These are phyloP conservation scores for Triadica sebifera DNA, from an alignment of 345 rosid genomes.

Conservation along the genomic window DNA sequence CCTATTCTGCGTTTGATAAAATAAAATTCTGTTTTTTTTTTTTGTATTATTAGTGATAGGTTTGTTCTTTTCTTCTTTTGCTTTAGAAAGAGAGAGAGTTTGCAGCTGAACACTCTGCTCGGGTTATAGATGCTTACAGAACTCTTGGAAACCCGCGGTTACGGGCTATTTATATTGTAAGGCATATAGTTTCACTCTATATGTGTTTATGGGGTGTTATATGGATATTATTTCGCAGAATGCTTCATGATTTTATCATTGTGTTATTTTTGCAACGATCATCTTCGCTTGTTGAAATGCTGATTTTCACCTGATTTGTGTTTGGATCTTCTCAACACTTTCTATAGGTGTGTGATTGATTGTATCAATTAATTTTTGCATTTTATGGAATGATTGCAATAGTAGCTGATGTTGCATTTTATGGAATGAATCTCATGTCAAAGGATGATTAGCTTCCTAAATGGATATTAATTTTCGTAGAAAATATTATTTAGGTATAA, in stretches of 20 bases:
- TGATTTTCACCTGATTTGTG: neutral
- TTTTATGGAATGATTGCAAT: neutral
- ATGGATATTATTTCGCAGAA: neutral
- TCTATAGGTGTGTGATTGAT: neutral
- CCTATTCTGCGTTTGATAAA: neutral
- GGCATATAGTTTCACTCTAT: conserved; percentile 17
- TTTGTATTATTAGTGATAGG: neutral
- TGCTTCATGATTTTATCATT: neutral
- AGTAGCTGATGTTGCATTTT: conserved; percentile 1
- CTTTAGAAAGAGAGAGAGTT: conserved; percentile 63
- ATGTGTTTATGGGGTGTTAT: neutral
- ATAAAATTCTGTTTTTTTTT: conserved; percentile 1
- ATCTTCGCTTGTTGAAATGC: neutral
- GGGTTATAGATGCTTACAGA: conserved; percentile 77
- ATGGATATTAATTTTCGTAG: neutral
- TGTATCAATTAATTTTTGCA: neutral
- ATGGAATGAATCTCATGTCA: neutral
- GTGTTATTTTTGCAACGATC: neutral
- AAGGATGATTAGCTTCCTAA: neutral
- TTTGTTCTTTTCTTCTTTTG: neutral
- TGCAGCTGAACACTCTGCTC: conserved; percentile 87
- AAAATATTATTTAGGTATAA: neutral
- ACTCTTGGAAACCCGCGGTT: conserved; percentile 56
- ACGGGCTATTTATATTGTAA: conserved; percentile 82
- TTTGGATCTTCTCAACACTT: neutral